Evolutionary conservation across 2,329 filamentous ascomycete species (phyloP).

Genomic region (Pestalotiopsis fici): DNA sequence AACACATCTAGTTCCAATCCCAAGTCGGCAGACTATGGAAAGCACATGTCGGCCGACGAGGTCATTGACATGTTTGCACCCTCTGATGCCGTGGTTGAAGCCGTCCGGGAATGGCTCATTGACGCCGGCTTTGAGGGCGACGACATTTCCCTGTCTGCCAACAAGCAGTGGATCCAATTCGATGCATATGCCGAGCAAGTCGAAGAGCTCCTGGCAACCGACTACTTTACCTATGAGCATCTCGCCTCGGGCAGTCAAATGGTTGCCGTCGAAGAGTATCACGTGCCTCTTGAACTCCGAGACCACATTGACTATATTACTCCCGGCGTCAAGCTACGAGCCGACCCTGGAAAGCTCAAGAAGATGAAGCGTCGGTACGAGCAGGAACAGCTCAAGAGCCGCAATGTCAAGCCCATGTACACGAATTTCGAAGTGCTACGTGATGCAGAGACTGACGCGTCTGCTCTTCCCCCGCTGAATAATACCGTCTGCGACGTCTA

Average conservation of each 20-base stretch:
- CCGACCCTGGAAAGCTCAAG: conserved; percentile 7
- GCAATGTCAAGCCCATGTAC: conserved; percentile 14
- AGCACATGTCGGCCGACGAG: conserved; percentile 37
- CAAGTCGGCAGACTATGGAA: conserved; percentile 31
- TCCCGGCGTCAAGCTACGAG: conserved; percentile 19
- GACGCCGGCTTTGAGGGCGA: conserved; percentile 27
- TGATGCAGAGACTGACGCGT: background rate
- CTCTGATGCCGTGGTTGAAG: conserved; percentile 26
- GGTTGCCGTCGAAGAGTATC: conserved; percentile 22
- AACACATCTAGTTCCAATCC: conserved; percentile 23
- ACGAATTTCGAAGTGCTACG: conserved; percentile 15
- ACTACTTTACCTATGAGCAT: conserved; percentile 36
- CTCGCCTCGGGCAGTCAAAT: conserved; percentile 23
- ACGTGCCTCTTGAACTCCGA: conserved; percentile 20
- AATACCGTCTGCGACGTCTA: conserved; percentile 22
- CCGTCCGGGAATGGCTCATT: conserved; percentile 32
- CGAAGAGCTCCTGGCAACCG: conserved; percentile 34
- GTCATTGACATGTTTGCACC: conserved; percentile 40
- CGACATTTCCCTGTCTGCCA: conserved; percentile 20
- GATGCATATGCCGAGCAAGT: conserved; percentile 32
- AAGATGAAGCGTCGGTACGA: conserved; percentile 17
- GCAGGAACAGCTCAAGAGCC: background rate
- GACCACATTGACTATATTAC: conserved; percentile 27
- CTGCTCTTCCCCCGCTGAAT: conserved; percentile 16
- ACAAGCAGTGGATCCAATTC: conserved; percentile 37